These are phyloP conservation scores for Blastocystis sp. DNA, from an alignment of 352 stramenopile genomes.

Conservation along the genomic window DNA sequence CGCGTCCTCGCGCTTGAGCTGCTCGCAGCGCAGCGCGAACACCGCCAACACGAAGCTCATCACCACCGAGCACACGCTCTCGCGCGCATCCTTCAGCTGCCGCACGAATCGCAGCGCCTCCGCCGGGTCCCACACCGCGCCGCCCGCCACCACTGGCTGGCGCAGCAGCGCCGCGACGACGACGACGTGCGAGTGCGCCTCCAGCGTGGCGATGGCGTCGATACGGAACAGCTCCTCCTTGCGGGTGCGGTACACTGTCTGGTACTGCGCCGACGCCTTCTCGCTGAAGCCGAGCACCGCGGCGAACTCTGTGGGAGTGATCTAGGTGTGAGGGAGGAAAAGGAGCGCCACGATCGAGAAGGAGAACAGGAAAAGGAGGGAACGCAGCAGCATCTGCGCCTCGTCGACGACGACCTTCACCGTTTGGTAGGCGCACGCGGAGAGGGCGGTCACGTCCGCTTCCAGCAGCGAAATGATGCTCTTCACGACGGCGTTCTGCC, in stretches of 20 bases:
- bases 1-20: not conserved
- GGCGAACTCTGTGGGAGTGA: not conserved
- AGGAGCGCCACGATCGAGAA: not conserved
- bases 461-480: not conserved
- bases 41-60: not conserved
- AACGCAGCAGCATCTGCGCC: not conserved
- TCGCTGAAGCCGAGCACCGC: not conserved
- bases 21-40: not conserved
- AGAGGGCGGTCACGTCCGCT: not conserved
- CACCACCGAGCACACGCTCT: not conserved
- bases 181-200: not conserved
- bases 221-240: slow-evolving; percentile 28
- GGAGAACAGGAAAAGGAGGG: slow-evolving; percentile 46
- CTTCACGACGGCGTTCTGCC: not conserved
- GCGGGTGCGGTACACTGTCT: not conserved
- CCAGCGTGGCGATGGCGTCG: not conserved
- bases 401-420: not conserved
- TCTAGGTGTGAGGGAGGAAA: not conserved
- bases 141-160: not conserved
- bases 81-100: not conserved
- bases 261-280: not conserved
- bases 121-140: not conserved
- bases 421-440: not conserved
- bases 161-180: slow-evolving; percentile 11
- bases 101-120: not conserved